Base-by-base conservation (phyloP, 2,329 filamentous ascomycete species). In the Hypoxylon sp. region DNA sequence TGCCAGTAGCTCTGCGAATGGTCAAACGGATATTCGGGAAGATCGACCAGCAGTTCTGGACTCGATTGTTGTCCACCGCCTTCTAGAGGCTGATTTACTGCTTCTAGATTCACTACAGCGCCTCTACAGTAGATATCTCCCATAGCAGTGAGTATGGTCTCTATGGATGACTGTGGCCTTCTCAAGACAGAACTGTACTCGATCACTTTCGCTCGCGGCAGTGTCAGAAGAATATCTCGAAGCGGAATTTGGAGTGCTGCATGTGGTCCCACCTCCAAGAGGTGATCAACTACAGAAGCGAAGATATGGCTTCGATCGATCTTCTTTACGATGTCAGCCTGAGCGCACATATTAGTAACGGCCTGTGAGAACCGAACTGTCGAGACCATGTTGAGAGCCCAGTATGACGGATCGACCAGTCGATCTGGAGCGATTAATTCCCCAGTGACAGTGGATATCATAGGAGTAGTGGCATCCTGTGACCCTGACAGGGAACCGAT, bases 21-120 rank as follows among this genome's bases (percentile, higher is more conserved):
- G 55, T 82, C 76, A 74, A 80, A 84, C 0, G 80, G 76, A 56
- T 83, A 84, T 1, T 75, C 65, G 0, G 82, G 81, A 0, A 80
- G 64, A 38, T 81, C 76, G 1, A 72, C 63, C 1, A 82, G 67
- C 57, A 32, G 25, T 10, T 30, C 28, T 9, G 28, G 28, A 30
- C 28, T 30, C 28, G 30, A 63, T 73, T n/a, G 30, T 13, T 36
- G 13, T 36, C 58, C n/a, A 3, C 10, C 62, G 50, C 14, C 23
- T 11, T 14, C 21, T 43, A 14, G 6, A 25, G 59, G 49, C 17
- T 67, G 63, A 49, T 71, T 71, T 14, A 62, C 48, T 3, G 57
- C 46, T 17, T 51, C 45, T 21, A 71, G n/a, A 46, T 69, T 19
- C 2, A 71, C 3, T 2, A 10, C 11, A 4, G 57, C 28, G 14